Evolutionary conservation across 306 rosid genomes (phyloP), one percentile per base, ranked within the genome.

Genomic region (Vigna reflexopilosa): DNA sequence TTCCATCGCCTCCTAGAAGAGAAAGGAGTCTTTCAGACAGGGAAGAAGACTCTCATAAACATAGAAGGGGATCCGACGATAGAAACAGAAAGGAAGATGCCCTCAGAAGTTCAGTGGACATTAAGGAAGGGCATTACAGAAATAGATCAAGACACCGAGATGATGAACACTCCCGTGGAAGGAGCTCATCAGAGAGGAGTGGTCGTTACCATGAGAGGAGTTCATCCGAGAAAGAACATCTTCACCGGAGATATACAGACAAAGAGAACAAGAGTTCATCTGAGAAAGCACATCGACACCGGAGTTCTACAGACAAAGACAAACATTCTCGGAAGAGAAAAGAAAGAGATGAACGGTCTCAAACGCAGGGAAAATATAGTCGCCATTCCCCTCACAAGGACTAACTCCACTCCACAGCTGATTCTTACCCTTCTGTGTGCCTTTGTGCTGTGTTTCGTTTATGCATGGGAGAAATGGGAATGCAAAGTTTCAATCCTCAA

Each of bases 1-100:
- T 77, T 17, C 98, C 98, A 54, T 92, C 97, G 0, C 97, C 97
- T 3, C 97, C 98, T 28, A 80, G 90, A 86, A 92, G 90, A 82
- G 85, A 81, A 67, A 80, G 82, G 77, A 83, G 63, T 58, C 72
- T 78, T n/a, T 55, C 59, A 13, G 84, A 84, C 7, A 72, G 70
- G 68, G 89, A 85, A 73, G 87, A 85, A 71, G 80, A 83, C 56
- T 81, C 81, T 36, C 66, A 40, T 58, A 72, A 80, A 24, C 68
- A 50, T 54, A 75, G 81, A 71, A 85, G 84, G 61, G 75, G 78
- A 67, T 85, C 82, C 44, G 19, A 2, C 32, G 89, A 86, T 10
- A 86, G 80, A 77, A 83, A 82, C 20, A 82, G 77, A 70, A 83
- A 34, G 14, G 80, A 82, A 42, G 75, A 5, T 61, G 16, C 67